Conservation (phyloP, 2,329 filamentous ascomycete genomes). For the Colletotrichum truncatum region DNA sequence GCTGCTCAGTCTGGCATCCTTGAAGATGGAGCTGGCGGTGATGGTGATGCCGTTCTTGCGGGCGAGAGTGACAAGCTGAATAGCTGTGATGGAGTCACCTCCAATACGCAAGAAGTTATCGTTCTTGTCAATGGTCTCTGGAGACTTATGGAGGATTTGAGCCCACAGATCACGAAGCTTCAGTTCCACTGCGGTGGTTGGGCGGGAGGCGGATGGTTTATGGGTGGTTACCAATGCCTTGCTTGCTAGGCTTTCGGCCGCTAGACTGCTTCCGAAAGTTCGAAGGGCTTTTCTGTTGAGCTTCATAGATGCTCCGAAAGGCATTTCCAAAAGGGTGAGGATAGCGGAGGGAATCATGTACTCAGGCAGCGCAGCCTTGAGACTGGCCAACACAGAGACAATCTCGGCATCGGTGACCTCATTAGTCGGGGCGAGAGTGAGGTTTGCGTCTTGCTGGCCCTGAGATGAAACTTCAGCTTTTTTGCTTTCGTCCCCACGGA, state of each 20-base stretch:
- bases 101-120: slow-evolving; percentile 64
- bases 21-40: slow-evolving; percentile 35
- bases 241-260: too few species aligned
- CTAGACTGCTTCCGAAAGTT: too few species aligned
- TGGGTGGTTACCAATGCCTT: too few species aligned
- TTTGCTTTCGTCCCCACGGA: too few species aligned
- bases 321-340: slow-evolving; percentile 22
- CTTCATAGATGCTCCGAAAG: slow-evolving; percentile 31
- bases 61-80: slow-evolving; percentile 29
- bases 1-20: slow-evolving; percentile 28
- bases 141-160: too few species aligned
- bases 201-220: not conserved
- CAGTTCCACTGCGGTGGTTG: too few species aligned
- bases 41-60: slow-evolving; percentile 32
- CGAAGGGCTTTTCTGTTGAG: slow-evolving; percentile 18
- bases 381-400: too few species aligned
- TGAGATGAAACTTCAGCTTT: too few species aligned
- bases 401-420: too few species aligned
- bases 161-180: not conserved
- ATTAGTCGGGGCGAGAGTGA: too few species aligned
- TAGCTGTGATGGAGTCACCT: slow-evolving; percentile 36
- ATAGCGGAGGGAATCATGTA: slow-evolving; percentile 34
- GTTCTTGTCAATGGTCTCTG: too few species aligned
- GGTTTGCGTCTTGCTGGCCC: too few species aligned
- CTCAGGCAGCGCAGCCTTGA: slow-evolving; percentile 22